phyloP scores from a whole-genome alignment of 2,329 filamentous ascomycete species.

The Helminthosporium solani region DNA sequence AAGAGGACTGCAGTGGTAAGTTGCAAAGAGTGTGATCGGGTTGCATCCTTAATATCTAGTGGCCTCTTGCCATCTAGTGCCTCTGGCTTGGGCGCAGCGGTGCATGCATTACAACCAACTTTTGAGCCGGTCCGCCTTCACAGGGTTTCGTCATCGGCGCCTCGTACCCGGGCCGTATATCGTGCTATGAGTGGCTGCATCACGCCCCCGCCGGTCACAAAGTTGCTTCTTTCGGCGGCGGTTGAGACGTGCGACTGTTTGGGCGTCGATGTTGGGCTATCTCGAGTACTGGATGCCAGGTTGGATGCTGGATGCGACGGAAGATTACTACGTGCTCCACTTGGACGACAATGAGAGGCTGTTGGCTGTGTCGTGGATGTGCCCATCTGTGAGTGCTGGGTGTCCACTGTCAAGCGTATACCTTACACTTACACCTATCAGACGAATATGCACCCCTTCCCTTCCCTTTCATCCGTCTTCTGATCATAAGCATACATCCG shows the following conservation, averaged over 20 bases:
- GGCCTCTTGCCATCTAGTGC: too few species aligned
- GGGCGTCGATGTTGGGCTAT: conserved; percentile 23
- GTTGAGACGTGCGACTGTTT: conserved; percentile 4
- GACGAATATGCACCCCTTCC: too few species aligned
- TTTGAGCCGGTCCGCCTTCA: conserved; percentile 16
- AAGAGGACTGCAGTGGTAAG: conserved; percentile 4
- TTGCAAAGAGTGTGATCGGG: conserved; percentile 13
- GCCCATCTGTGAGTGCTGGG: too few species aligned
- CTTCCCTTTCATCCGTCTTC: conserved; percentile 18
- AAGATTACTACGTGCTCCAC: too few species aligned
- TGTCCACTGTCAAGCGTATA: too few species aligned
- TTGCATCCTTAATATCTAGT: conserved; percentile 5
- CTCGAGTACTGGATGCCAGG: too few species aligned
- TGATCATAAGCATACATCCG: conserved; percentile 17
- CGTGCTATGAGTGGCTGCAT: background rate
- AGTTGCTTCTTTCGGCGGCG: background rate
- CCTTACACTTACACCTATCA: too few species aligned
- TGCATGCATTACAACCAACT: conserved; percentile 22
- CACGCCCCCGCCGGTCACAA: conserved; percentile 13
- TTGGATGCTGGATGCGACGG: too few species aligned
- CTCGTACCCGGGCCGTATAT: conserved; percentile 1
- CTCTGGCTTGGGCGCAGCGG: conserved; percentile 13
- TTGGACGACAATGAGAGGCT: conserved; percentile 8
- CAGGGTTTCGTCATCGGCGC: conserved; percentile 32
- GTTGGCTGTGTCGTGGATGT: conserved; percentile 6